These are phyloP conservation scores for Pseudogymnoascus sp. DNA, from an alignment of 2,329 filamentous ascomycete species.

Conservation along the genomic window DNA sequence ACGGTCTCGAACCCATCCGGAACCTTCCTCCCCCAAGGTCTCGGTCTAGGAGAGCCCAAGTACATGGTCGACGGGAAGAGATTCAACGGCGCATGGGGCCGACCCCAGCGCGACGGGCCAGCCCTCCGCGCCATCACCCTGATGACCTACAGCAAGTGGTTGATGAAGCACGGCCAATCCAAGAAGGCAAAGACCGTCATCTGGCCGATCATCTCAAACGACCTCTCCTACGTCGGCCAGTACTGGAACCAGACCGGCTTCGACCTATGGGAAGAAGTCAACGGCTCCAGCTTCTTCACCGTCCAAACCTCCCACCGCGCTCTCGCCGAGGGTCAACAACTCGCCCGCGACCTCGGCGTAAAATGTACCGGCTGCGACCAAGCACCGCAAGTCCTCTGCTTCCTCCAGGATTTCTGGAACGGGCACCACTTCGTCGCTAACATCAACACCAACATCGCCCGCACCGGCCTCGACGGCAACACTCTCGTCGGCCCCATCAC, in stretches of 20 bases:
- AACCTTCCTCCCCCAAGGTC: conserved; percentile 31
- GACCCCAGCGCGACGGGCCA: conserved; percentile 73
- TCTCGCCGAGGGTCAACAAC: conserved; percentile 55
- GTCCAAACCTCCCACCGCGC: conserved; percentile 59
- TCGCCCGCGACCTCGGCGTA: conserved; percentile 54
- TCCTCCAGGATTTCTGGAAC: conserved; percentile 64
- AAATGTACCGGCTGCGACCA: conserved; percentile 51
- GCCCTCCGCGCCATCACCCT: conserved; percentile 66
- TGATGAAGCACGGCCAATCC: conserved; percentile 51
- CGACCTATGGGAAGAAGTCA: conserved; percentile 78
- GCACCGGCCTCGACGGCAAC: conserved; percentile 64
- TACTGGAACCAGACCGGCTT: conserved; percentile 60
- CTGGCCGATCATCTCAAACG: conserved; percentile 69
- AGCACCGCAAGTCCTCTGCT: conserved; percentile 64
- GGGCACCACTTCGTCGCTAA: conserved; percentile 60
- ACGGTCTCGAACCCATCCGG: conserved; percentile 47
- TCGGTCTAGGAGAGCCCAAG: conserved; percentile 62
- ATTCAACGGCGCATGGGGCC: conserved; percentile 62
- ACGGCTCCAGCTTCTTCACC: conserved; percentile 73
- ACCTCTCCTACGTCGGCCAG: conserved; percentile 64
- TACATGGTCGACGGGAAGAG: conserved; percentile 55
- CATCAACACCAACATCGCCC: conserved; percentile 51
- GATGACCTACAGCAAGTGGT: conserved; percentile 63
- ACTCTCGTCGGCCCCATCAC: conserved; percentile 58
- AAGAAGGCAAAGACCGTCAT: conserved; percentile 40